Conservation (phyloP, 1,284 basidiomycete genomes). For the Pascua sp. region DNA sequence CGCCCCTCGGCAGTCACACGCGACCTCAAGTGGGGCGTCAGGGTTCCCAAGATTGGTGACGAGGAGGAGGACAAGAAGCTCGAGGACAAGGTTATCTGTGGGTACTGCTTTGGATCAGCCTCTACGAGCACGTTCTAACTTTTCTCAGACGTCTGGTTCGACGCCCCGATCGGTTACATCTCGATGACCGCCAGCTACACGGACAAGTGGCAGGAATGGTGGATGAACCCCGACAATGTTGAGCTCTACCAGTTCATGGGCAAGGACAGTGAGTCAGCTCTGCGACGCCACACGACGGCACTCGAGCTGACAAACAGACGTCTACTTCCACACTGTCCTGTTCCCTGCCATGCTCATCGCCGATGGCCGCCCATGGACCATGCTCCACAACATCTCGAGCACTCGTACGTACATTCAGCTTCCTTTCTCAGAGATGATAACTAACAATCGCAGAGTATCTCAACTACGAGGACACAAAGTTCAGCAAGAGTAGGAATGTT, state of each 20-base stretch:
- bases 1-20: constrained; percentile 87
- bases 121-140: not conserved
- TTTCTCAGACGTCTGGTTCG: constrained; percentile 84
- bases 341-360: constrained; percentile 89
- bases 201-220: constrained; percentile 93
- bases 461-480: constrained; percentile 98
- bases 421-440: not conserved
- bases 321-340: constrained; percentile 97
- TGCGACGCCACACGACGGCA: too few relatives aligned
- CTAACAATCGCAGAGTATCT: constrained; percentile 69
- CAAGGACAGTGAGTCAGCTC: constrained; percentile 66
- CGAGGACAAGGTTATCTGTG: constrained; percentile 94
- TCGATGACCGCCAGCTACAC: constrained; percentile 97
- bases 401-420: constrained; percentile 61
- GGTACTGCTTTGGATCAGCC: constrained; percentile 47
- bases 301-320: constrained; percentile 53
- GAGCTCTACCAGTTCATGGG: constrained; percentile 98
- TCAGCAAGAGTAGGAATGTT: constrained; percentile 94
- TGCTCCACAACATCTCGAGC: constrained; percentile 88
- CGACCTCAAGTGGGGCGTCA: constrained; percentile 95
- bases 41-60: constrained; percentile 71
- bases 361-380: constrained; percentile 90
- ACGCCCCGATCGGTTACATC: constrained; percentile 95
- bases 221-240: constrained; percentile 90
- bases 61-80: constrained; percentile 71